Evolutionary conservation across 73 alveolate genomes (phyloP).

Genomic region (Paramecium sexaurelia): DNA sequence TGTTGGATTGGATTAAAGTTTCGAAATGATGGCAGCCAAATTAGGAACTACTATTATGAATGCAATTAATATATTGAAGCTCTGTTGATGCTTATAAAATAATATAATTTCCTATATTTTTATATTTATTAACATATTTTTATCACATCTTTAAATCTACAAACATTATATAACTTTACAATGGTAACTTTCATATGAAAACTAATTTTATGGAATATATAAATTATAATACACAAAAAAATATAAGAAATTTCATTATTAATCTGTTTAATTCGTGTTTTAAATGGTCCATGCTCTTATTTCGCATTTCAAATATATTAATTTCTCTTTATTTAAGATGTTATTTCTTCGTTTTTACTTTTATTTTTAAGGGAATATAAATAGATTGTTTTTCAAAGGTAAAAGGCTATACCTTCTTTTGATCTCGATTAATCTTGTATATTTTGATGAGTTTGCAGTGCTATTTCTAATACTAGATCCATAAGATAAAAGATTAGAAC

Average conservation of each 20-base stretch:
- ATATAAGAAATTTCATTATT: not conserved
- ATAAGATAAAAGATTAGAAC: not conserved
- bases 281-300: constrained; percentile 2
- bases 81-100: not conserved
- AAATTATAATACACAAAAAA: not conserved
- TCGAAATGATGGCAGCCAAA: constrained; percentile 54
- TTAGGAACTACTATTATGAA: constrained; percentile 11
- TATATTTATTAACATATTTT: too few relatives aligned
- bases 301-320: not conserved
- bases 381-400: not conserved
- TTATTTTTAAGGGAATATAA: not conserved
- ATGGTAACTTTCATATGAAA: too few relatives aligned
- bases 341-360: not conserved
- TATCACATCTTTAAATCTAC: too few relatives aligned
- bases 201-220: not conserved
- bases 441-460: not conserved
- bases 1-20: constrained; percentile 45
- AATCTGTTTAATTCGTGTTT: not conserved
- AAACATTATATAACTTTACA: too few relatives aligned
- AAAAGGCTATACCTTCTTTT: not conserved
- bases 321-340: not conserved
- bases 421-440: not conserved
- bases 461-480: not conserved
- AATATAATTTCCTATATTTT: too few relatives aligned
- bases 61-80: not conserved